These are phyloP conservation scores for Boechera divaricarpa DNA, from an alignment of 345 rosid genomes.

Conservation along the genomic window DNA sequence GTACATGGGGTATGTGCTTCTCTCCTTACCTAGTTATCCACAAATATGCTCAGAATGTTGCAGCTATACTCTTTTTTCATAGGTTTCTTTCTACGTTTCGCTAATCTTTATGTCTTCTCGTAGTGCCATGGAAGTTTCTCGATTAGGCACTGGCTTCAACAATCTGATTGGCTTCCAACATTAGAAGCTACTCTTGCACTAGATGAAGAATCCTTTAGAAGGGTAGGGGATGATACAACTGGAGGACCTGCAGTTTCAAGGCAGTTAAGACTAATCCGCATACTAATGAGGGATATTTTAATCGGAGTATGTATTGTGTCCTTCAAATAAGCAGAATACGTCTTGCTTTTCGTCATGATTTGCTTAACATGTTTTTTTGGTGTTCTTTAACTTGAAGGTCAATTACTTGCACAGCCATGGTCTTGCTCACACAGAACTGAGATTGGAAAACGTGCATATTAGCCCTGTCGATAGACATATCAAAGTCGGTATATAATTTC, in stretches of 20 bases:
- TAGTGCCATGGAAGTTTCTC: slow-evolving; percentile 97
- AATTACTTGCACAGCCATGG: slow-evolving; percentile 98
- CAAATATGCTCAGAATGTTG: background rate
- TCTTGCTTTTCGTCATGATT: slow-evolving; percentile 17
- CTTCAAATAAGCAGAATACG: background rate
- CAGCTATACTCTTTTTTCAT: background rate
- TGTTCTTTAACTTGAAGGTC: slow-evolving; percentile 58
- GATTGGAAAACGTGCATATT: slow-evolving; percentile 93
- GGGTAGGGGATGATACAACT: slow-evolving; percentile 90
- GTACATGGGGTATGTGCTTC: slow-evolving; percentile 76
- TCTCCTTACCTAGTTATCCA: background rate
- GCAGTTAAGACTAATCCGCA: slow-evolving; percentile 76
- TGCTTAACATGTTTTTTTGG: slow-evolving; percentile 16
- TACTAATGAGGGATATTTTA: slow-evolving; percentile 87
- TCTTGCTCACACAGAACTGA: slow-evolving; percentile 95
- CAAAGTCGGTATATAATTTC: slow-evolving; percentile 59
- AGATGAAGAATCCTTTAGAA: slow-evolving; percentile 87
- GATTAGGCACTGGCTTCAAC: slow-evolving; percentile 94
- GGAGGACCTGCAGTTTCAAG: slow-evolving; percentile 98
- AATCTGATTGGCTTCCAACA: slow-evolving; percentile 94
- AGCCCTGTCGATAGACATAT: slow-evolving; percentile 97
- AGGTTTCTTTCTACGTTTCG: slow-evolving; percentile 3
- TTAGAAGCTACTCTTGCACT: slow-evolving; percentile 91
- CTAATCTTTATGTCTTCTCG: slow-evolving; percentile 27
- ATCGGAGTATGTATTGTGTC: slow-evolving; percentile 74